Evolutionary conservation across 139 green algal species (phyloP), one percentile per base, ranked within the genome.

Genomic region (Choricystis sp.): DNA sequence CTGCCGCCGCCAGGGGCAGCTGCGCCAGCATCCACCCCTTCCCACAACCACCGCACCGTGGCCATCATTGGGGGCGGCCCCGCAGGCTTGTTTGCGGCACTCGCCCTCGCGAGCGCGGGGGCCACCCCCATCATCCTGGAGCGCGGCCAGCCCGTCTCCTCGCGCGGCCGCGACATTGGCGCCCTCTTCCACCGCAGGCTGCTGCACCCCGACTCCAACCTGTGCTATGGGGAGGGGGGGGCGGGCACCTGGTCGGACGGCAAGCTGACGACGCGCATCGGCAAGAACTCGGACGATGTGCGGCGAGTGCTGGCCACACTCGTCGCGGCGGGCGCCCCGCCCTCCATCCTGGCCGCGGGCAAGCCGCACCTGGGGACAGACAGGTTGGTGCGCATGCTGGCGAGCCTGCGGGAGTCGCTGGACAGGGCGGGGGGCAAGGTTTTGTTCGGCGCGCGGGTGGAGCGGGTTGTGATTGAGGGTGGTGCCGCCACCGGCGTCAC

Each of bases 301-400:
- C 66, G 80, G 24, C 58, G 69, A 31, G 84, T 94, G 63, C 74
- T 94, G 67, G 27, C 72, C 29, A 73, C 79, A 21, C 69, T 94
- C 26, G 72, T 83, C 29, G 40, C 67, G 5, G 85, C 91, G 52
- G 87, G 87, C 0, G 87, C 86, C 20, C 84, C 87, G 0, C 66
- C 83, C 56, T 67, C 76, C 55, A 82, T 93, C 30, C 72, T 92
- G 31, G 69, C 83, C 63, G 70, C 75, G 4, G 85, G 85, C 62
- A 89, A 89, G 73, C 87, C 87, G 1, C 86, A 94, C 64, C 69
- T 95, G 25, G 87, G 87, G 30, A 95, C 87, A 1, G 87, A 95
- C 68, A 65, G 80, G 1, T 71, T 95, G 30, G 81, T 95, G 23
- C 66, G 65, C 31, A 81, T 94, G 28, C 74, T 94, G 30, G 69